Evolutionary conservation across 2,329 filamentous ascomycete genomes (phyloP).

Genomic region (Beauveria sp.): DNA sequence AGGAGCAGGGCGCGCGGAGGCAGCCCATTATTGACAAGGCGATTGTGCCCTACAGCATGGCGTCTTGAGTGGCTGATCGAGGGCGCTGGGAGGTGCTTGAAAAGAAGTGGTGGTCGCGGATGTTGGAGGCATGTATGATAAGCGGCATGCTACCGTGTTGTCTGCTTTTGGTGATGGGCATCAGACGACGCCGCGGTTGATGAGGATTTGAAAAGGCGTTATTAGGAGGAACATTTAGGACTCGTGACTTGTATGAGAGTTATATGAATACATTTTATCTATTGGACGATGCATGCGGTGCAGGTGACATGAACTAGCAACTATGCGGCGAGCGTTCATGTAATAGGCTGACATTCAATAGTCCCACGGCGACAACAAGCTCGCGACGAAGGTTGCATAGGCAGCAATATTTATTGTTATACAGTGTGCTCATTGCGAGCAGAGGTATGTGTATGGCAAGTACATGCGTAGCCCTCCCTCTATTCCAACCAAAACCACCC

Average conservation of each 20-base stretch:
- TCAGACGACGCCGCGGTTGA: slow-evolving; percentile 9
- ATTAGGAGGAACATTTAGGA: neutral
- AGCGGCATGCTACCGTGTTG: neutral
- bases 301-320: neutral
- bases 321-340: neutral
- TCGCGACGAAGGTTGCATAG: neutral
- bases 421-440: slow-evolving; percentile 4
- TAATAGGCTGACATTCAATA: too few relatives aligned
- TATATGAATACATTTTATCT: neutral
- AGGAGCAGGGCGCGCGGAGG: slow-evolving; percentile 42
- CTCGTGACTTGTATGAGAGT: slow-evolving; percentile 4
- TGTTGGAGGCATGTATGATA: neutral
- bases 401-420: slow-evolving; percentile 7
- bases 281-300: too few relatives aligned
- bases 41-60: slow-evolving; percentile 50
- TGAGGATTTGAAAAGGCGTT: slow-evolving; percentile 13
- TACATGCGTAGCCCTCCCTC: neutral
- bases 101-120: neutral
- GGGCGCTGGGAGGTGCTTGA: neutral
- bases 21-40: slow-evolving; percentile 56
- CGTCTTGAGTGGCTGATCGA: slow-evolving; percentile 12
- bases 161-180: neutral
- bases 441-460: neutral
- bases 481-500: neutral
- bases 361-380: neutral